A percentile compares a stretch with the other conserved stretches of the same genome.
phyloP scores from a whole-genome alignment of 2,329 filamentous ascomycete genomes.

The Chrysoporthe austroafricana region DNA sequence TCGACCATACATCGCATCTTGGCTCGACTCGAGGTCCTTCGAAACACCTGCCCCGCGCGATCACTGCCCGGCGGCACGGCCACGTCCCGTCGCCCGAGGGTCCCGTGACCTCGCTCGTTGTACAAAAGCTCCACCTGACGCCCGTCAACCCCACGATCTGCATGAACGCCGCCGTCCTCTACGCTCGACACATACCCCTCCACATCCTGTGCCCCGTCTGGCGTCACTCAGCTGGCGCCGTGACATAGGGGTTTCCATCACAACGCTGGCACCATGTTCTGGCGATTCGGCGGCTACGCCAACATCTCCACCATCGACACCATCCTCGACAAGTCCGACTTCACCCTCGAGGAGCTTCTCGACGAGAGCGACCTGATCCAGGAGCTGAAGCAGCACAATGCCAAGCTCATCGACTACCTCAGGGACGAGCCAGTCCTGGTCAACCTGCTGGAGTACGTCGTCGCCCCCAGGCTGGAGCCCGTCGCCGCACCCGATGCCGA shows the following conservation, averaged over 20 bases:
- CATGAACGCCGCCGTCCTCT: slow-evolving; percentile 24
- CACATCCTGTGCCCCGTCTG: slow-evolving; percentile 20
- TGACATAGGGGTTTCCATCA: slow-evolving; percentile 33
- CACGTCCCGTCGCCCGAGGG: neutral
- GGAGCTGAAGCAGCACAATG: slow-evolving; percentile 97
- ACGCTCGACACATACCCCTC: slow-evolving; percentile 13
- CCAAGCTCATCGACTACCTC: slow-evolving; percentile 94
- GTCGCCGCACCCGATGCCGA: slow-evolving; percentile 56
- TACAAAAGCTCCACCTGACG: neutral
- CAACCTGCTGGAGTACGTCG: slow-evolving; percentile 87
- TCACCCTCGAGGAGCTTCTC: slow-evolving; percentile 92
- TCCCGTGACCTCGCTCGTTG: neutral
- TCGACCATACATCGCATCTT: neutral
- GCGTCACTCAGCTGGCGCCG: slow-evolving; percentile 32
- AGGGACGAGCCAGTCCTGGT: slow-evolving; percentile 85
- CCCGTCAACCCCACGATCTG: slow-evolving; percentile 14
- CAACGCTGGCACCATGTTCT: slow-evolving; percentile 80
- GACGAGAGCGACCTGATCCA: slow-evolving; percentile 96
- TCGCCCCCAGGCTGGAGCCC: slow-evolving; percentile 72
- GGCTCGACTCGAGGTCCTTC: neutral
- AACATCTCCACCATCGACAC: slow-evolving; percentile 96
- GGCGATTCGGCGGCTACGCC: slow-evolving; percentile 98
- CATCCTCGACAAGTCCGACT: slow-evolving; percentile 94
- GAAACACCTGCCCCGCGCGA: neutral
- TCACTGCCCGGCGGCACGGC: neutral